A percentile compares a stretch with the other conserved stretches of the same genome.
These are phyloP conservation scores for Trypanosoma boissoni DNA, from an alignment of 208 protist genomes.

Conservation along the genomic window DNA sequence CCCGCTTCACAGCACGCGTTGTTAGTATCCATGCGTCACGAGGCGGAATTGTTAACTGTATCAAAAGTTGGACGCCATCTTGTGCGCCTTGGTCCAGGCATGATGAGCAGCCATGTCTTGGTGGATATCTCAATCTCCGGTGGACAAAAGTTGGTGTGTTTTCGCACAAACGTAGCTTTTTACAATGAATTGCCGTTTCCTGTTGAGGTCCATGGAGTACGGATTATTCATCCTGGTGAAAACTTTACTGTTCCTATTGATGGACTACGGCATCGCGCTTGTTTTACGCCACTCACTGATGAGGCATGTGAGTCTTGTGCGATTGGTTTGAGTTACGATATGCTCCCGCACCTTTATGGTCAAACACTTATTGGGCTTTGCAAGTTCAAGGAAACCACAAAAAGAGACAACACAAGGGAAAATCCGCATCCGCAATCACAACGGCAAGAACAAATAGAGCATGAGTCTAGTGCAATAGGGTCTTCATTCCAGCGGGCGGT, in stretches of 20 bases:
- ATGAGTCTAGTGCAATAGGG: slow-evolving; percentile 27
- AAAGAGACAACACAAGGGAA: neutral
- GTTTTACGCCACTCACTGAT: slow-evolving; percentile 28
- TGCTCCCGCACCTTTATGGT: slow-evolving; percentile 38
- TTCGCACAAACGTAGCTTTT: slow-evolving; percentile 51
- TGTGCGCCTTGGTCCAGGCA: slow-evolving; percentile 12
- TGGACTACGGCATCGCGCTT: slow-evolving; percentile 22
- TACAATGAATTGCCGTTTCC: slow-evolving; percentile 41
- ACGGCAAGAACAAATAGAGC: neutral
- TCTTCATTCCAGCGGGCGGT: slow-evolving; percentile 18
- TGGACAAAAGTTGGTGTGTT: slow-evolving; percentile 39
- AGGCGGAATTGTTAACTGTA: slow-evolving; percentile 19
- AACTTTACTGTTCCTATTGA: slow-evolving; percentile 28
- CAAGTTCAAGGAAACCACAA: neutral
- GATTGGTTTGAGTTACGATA: slow-evolving; percentile 63
- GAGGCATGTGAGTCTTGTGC: slow-evolving; percentile 19
- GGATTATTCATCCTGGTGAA: slow-evolving; percentile 18
- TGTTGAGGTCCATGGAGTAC: slow-evolving; percentile 32
- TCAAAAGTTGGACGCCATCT: slow-evolving; percentile 8
- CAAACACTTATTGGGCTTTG: slow-evolving; percentile 53
- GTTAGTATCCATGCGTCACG: slow-evolving; percentile 23
- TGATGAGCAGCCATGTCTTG: slow-evolving; percentile 34
- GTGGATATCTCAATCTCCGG: slow-evolving; percentile 42
- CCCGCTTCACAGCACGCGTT: slow-evolving; percentile 49
- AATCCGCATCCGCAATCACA: neutral